Conservation (phyloP, 306 rosid species). For the Malus fusca region DNA sequence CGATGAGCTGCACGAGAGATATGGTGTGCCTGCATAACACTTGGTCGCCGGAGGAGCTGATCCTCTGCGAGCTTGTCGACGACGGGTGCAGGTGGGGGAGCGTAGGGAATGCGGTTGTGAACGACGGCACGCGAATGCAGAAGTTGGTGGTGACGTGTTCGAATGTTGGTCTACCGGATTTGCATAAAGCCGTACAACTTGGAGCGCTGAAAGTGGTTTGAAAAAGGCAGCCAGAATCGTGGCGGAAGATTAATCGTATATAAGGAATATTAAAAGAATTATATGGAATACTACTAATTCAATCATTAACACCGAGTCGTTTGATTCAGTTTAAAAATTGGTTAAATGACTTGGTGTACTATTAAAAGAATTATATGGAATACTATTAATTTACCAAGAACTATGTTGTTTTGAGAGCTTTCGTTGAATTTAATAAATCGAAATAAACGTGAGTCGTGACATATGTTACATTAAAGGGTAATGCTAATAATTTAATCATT, state of each 20-base stretch:
- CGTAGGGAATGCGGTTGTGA: constrained; percentile 26
- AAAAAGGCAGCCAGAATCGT: neutral
- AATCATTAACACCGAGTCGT: no score
- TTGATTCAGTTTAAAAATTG: no score
- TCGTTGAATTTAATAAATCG: neutral
- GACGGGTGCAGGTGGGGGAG: constrained; percentile 46
- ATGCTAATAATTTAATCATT: no score
- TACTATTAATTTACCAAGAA: no score
- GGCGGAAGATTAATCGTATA: no score
- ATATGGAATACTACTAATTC: no score
- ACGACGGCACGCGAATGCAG: constrained; percentile 19
- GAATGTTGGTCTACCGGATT: constrained; percentile 31
- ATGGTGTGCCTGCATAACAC: constrained; percentile 39
- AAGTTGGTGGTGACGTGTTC: constrained; percentile 48
- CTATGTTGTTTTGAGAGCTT: neutral
- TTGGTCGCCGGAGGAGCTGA: constrained; percentile 28
- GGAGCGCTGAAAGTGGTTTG: constrained; percentile 4
- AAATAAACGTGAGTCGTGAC: no score
- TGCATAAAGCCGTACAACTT: constrained; percentile 21
- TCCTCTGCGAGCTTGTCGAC: constrained; percentile 34
- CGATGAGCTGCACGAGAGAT: constrained; percentile 34
- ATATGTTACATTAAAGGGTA: no score
- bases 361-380: no score
- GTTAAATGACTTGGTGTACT: no score
- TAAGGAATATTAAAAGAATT: no score